These are phyloP conservation scores for Candida saitoana DNA, from an alignment of 805 yeast species.

Conservation along the genomic window DNA sequence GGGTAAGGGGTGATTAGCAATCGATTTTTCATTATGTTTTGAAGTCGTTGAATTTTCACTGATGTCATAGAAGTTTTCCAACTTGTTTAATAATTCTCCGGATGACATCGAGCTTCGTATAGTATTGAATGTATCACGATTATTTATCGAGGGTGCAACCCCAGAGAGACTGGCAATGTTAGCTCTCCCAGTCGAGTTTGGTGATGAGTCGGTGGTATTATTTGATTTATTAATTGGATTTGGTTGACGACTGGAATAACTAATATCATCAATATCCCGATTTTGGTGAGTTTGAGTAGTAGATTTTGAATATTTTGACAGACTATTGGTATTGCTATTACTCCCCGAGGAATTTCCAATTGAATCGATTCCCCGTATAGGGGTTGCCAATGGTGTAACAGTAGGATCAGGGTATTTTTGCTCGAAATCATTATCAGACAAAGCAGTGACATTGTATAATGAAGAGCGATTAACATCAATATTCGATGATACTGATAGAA, in stretches of 20 bases:
- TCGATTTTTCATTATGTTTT: neutral
- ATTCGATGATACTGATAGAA: constrained; percentile 16
- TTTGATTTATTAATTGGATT: neutral
- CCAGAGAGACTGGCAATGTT: neutral
- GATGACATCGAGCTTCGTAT: constrained; percentile 22
- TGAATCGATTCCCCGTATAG: neutral
- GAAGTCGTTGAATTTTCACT: constrained; percentile 1
- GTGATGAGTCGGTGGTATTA: neutral
- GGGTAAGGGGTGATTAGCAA: neutral
- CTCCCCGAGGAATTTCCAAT: neutral
- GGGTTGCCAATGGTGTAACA: constrained; percentile 9
- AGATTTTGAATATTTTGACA: neutral
- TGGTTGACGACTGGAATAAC: neutral
- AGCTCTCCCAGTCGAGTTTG: neutral
- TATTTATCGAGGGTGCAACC: neutral
- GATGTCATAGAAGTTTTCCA: constrained; percentile 15
- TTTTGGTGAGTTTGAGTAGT: neutral
- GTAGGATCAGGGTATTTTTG: constrained; percentile 20
- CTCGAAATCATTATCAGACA: constrained; percentile 12
- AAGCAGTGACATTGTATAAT: constrained; percentile 12
- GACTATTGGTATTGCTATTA: neutral
- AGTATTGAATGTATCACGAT: constrained; percentile 1
- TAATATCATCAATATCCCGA: neutral
- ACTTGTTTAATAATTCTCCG: constrained; percentile 26
- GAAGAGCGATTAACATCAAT: constrained; percentile 16